These are phyloP conservation scores for Ustilago xerochloae DNA, from an alignment of 1,284 basidiomycete species.

Conservation along the genomic window DNA sequence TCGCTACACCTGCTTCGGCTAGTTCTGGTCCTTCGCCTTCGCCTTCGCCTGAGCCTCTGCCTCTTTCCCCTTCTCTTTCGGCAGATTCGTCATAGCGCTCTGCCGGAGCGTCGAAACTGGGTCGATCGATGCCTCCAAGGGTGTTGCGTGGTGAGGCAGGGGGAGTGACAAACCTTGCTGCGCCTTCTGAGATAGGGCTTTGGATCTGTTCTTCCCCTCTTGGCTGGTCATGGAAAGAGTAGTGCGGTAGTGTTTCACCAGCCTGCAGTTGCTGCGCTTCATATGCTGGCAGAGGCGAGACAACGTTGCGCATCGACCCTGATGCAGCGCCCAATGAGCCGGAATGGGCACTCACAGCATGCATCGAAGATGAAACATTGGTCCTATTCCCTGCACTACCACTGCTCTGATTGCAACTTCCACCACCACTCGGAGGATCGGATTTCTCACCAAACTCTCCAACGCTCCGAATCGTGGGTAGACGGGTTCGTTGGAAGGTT, in stretches of 20 bases:
- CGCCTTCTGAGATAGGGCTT: conserved; percentile 3
- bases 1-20: conserved; percentile 22
- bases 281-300: conserved; percentile 32
- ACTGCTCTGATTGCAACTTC: conserved; percentile 1
- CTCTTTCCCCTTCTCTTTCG: conserved; percentile 9
- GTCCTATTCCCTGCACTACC: conserved; percentile 2
- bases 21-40: neutral
- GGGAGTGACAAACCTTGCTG: conserved; percentile 29
- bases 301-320: conserved; percentile 1
- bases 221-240: conserved; percentile 17
- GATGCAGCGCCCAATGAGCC: conserved; percentile 18
- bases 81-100: neutral
- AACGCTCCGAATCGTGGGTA: conserved; percentile 54
- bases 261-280: conserved; percentile 15
- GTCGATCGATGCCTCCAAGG: conserved; percentile 2
- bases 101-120: conserved; percentile 6
- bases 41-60: neutral
- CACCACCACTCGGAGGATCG: conserved; percentile 8
- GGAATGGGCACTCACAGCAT: neutral
- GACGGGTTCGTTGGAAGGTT: conserved; percentile 15
- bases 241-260: conserved; percentile 25
- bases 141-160: conserved; percentile 25
- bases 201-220: conserved; percentile 10
- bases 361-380: neutral
- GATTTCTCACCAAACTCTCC: conserved; percentile 54